Percentiles rank a stretch among this genome's conserved stretches.
phyloP scores from a whole-genome alignment of 768 basidiomycete species.

The Trametes cubensis region DNA sequence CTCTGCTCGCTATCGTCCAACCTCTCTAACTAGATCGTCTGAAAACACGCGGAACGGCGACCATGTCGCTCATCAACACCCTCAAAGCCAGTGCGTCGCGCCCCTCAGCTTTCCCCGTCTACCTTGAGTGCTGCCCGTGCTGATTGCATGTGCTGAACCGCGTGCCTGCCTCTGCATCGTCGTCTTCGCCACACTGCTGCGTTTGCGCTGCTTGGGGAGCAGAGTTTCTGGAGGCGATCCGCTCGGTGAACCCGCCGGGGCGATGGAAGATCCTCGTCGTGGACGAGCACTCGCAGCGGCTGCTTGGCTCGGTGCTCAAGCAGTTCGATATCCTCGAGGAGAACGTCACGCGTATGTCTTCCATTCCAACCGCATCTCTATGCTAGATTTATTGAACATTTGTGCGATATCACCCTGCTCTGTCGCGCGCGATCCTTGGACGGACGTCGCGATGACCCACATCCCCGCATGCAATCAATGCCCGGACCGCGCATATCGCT shows the following conservation, averaged over 20 bases:
- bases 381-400: not conserved
- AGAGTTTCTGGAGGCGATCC: conserved; percentile 89
- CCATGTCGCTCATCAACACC: conserved; percentile 49
- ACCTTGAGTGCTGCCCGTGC: not conserved
- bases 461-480: too few species aligned
- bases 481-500: too few species aligned
- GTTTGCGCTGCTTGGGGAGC: not conserved
- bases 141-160: not conserved
- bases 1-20: not conserved
- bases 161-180: not conserved
- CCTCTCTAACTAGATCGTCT: not conserved
- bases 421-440: not conserved
- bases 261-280: conserved; percentile 98
- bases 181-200: not conserved
- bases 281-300: conserved; percentile 86
- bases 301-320: conserved; percentile 85
- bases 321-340: conserved; percentile 94
- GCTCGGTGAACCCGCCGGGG: conserved; percentile 82
- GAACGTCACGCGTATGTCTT: conserved; percentile 86
- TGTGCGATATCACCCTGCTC: not conserved
- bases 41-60: conserved; percentile 27
- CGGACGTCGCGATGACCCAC: too few species aligned
- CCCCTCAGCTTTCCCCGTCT: conserved; percentile 25
- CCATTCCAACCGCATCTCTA: not conserved
- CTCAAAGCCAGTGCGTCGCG: conserved; percentile 49